These are phyloP conservation scores for Sideroxylon spinosum DNA, from an alignment of 179 eudicot species.

Conservation along the genomic window DNA sequence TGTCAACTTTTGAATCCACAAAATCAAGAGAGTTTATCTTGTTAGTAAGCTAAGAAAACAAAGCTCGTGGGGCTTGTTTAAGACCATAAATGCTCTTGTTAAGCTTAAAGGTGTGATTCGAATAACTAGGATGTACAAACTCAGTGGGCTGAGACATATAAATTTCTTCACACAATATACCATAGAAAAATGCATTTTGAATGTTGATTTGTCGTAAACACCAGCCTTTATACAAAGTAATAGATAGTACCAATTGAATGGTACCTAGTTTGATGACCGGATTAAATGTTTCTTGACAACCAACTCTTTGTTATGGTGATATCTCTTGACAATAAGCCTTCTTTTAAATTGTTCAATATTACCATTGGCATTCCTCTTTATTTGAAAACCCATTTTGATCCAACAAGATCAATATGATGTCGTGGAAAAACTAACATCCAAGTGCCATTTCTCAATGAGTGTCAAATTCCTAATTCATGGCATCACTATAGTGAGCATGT, in stretches of 20 bases:
- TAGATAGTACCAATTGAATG: neutral
- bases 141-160: neutral
- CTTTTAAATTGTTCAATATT: too few relatives aligned
- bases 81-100: neutral
- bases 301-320: neutral
- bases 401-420: too few relatives aligned
- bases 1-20: neutral
- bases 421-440: neutral
- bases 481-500: neutral
- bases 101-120: neutral
- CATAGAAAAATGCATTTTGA: neutral
- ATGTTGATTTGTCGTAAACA: neutral
- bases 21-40: neutral
- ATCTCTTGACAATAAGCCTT: neutral
- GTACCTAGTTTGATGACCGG: neutral
- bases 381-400: too few relatives aligned
- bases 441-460: neutral
- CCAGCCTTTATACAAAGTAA: neutral
- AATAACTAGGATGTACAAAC: neutral
- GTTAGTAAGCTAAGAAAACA: neutral
- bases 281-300: neutral
- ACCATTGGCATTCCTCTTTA: too few relatives aligned
- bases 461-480: neutral
- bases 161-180: neutral
- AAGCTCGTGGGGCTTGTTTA: neutral